Conservation (phyloP, 768 basidiomycete genomes). For the Saitozyma sp. region DNA sequence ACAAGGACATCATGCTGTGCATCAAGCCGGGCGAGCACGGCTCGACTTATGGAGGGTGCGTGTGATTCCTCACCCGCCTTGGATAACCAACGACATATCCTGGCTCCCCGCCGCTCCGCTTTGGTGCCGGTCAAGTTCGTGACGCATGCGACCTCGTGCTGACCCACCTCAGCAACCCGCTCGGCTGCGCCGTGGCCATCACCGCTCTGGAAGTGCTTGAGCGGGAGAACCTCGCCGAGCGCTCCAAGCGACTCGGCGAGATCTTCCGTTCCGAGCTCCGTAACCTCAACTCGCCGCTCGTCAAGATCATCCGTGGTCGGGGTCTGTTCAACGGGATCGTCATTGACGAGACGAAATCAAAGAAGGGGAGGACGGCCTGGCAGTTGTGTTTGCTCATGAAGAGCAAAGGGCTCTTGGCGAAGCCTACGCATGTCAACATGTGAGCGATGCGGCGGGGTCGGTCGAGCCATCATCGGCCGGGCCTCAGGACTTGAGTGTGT, state of each 20-base stretch:
- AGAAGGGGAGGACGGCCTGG: conserved; percentile 84
- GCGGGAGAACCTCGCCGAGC: conserved; percentile 79
- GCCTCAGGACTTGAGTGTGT: not conserved
- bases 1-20: conserved; percentile 88
- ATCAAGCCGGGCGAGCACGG: conserved; percentile 95
- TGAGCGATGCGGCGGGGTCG: conserved; percentile 55
- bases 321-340: conserved; percentile 92
- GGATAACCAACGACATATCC: too few species aligned
- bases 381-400: conserved; percentile 90
- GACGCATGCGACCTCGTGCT: too few species aligned
- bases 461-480: not conserved
- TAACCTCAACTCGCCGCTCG: conserved; percentile 61
- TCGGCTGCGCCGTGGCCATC: conserved; percentile 94
- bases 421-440: conserved; percentile 95
- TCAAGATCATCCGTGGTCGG: conserved; percentile 76
- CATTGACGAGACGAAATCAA: conserved; percentile 78
- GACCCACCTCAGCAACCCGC: conserved; percentile 67
- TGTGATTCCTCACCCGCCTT: too few species aligned
- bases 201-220: conserved; percentile 87
- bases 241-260: conserved; percentile 75
- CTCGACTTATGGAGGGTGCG: conserved; percentile 90
- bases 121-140: too few species aligned
- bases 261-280: conserved; percentile 64
- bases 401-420: conserved; percentile 86
- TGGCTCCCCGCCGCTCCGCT: too few species aligned